phyloP scores from a whole-genome alignment of 2,329 filamentous ascomycete species.

The Colletotrichum somersetense region DNA sequence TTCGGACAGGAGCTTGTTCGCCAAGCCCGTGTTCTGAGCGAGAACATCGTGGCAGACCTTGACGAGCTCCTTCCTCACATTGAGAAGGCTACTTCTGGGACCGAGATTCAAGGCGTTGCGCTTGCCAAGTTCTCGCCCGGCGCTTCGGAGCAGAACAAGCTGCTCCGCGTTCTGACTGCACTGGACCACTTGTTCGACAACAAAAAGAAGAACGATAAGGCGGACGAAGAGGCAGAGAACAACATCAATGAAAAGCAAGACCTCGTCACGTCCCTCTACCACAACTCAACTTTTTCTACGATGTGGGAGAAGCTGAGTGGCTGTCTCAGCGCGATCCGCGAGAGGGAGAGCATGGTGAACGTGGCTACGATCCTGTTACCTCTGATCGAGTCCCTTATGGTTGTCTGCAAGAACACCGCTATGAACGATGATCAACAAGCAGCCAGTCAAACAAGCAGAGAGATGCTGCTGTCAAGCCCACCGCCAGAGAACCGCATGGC shows the following conservation, averaged over 20 bases:
- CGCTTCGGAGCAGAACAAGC: slow-evolving; percentile 95
- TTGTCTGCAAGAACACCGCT: slow-evolving; percentile 98
- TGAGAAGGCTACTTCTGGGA: slow-evolving; percentile 85
- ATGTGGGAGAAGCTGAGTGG: slow-evolving; percentile 94
- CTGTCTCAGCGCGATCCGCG: slow-evolving; percentile 87
- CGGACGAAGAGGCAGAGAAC: slow-evolving; percentile 60
- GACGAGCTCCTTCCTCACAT: slow-evolving; percentile 89
- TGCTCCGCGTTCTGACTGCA: slow-evolving; percentile 91
- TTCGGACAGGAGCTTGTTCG: slow-evolving; percentile 94
- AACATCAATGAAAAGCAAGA: slow-evolving; percentile 79
- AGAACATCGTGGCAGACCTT: slow-evolving; percentile 86
- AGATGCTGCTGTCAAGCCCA: slow-evolving; percentile 77
- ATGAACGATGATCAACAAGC: slow-evolving; percentile 72
- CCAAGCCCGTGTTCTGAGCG: slow-evolving; percentile 86
- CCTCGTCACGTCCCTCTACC: slow-evolving; percentile 87
- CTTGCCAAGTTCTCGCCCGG: slow-evolving; percentile 95
- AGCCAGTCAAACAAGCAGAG: slow-evolving; percentile 64
- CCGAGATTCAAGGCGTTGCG: slow-evolving; percentile 94
- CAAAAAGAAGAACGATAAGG: slow-evolving; percentile 71
- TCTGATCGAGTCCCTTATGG: slow-evolving; percentile 96
- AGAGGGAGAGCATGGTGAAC: slow-evolving; percentile 95
- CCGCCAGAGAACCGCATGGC: slow-evolving; percentile 86
- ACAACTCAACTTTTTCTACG: slow-evolving; percentile 88
- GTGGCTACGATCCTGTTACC: slow-evolving; percentile 96
- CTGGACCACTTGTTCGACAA: slow-evolving; percentile 95